A percentile compares a stretch with the other conserved stretches of the same genome.
Evolutionary conservation across 2,329 filamentous ascomycete genomes (phyloP).

Genomic region (Akanthomyces lecanii): DNA sequence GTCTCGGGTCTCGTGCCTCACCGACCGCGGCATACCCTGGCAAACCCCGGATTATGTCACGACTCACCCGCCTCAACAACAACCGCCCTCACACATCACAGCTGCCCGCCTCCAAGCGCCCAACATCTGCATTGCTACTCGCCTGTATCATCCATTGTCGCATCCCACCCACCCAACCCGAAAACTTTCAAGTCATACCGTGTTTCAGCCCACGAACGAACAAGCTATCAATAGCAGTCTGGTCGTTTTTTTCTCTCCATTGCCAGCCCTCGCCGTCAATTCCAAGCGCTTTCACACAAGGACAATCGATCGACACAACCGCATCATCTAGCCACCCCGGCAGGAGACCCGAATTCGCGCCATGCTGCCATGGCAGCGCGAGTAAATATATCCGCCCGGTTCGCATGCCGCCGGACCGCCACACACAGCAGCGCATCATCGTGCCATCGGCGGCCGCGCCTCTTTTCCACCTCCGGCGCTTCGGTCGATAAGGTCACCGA

Average conservation of each 20-base stretch:
- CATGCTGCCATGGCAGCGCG: constrained; percentile 23
- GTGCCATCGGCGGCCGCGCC: constrained; percentile 1
- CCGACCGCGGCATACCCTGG: not conserved
- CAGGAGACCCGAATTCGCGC: not conserved
- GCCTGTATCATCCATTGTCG: not conserved
- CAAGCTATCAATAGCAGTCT: too few relatives aligned
- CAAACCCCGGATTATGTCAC: constrained; percentile 14
- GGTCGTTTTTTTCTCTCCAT: not conserved
- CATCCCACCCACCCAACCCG: not conserved
- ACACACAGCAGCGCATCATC: not conserved
- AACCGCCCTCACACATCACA: not conserved
- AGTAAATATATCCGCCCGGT: constrained; percentile 17
- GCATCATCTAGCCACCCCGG: not conserved
- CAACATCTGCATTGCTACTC: not conserved
- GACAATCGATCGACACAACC: not conserved
- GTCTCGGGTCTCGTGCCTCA: not conserved
- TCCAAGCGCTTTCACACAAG: not conserved
- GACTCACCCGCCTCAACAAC: constrained; percentile 4
- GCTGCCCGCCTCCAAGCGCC: not conserved
- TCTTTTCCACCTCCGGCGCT: constrained; percentile 18
- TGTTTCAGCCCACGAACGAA: too few relatives aligned
- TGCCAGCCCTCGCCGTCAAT: not conserved
- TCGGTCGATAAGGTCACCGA: constrained; percentile 48
- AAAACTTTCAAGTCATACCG: not conserved
- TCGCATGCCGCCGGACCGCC: constrained; percentile 8